Evolutionary conservation across 306 rosid species (phyloP), one percentile per base, ranked within the genome.

Genomic region (Prunus armeniaca): DNA sequence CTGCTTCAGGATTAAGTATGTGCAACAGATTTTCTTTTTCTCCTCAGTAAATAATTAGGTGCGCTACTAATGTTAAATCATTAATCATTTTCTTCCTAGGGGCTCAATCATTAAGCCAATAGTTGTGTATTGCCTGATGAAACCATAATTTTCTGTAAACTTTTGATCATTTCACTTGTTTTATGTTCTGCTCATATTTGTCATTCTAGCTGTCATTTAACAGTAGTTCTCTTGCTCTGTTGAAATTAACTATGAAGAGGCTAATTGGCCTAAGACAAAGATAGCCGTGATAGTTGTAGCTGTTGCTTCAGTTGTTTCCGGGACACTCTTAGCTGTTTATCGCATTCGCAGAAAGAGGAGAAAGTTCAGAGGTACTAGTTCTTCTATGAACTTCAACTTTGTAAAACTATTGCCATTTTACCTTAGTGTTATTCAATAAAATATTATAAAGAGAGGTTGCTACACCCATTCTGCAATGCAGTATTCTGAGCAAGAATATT

Each of bases 1-100:
- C 66, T 32, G 38, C 30, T 67, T 83, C 86, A 10, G 86, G 78
- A 20, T 63, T 43, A 68, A 85, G 91, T 71, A 79, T 47, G 55
- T 14, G 28, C 32, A 51, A 38, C 41, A 11, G 70, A 17, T 74
- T 25, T 62, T 61, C 60, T 62, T 25, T 27, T 25, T 27, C 15
- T 30, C 43, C 43, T 9, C 11, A 6, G 43, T 38, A 38, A 38
- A 38, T 38, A 38, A 38, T 38, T 7, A 38, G 9, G 10, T 38
- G 43, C 43, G 43, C 43, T 1, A 38, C 43, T 38, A 38, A 38
- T 38, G 43, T 38, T 38, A 38, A 38, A 38, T 38, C 2, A 38
- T 38, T 38, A 38, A 38, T 38, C 9, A 38, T 38, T 38, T 38
- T 38, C 41, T 38, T 38, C 9, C 9, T 38, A 52, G 10, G 12